A percentile compares a stretch with the other conserved stretches of the same genome.
phyloP scores from a whole-genome alignment of 2,329 filamentous ascomycete species.

The Diaporthe velutina region DNA sequence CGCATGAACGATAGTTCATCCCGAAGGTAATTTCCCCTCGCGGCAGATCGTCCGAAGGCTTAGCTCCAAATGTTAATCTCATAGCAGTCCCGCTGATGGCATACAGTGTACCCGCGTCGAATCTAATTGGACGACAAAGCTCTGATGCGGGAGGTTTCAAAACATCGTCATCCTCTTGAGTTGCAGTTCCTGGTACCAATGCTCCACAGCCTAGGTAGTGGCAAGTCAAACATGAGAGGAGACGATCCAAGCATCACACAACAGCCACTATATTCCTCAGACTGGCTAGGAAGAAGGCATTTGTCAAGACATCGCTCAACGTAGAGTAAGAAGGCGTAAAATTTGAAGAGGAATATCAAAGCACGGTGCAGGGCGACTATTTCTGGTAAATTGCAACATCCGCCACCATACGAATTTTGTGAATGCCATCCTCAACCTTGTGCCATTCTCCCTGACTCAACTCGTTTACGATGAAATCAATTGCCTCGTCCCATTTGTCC shows the following conservation, averaged over 20 bases:
- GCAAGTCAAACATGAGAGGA: too few species aligned
- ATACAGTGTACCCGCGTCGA: neutral
- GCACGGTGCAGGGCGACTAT: neutral
- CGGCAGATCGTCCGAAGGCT: neutral
- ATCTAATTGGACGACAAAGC: neutral
- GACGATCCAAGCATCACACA: too few species aligned
- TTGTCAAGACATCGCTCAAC: too few species aligned
- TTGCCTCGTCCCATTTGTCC: constrained; percentile 11
- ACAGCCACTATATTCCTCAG: too few species aligned
- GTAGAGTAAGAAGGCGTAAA: too few species aligned
- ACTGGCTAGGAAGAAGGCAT: too few species aligned
- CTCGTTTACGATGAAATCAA: neutral
- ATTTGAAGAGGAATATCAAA: too few species aligned
- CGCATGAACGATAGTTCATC: neutral
- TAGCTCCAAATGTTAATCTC: neutral
- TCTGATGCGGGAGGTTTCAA: too few species aligned
- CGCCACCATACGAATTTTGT: neutral
- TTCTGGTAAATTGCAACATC: constrained; percentile 1
- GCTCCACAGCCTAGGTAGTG: too few species aligned
- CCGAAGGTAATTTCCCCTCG: neutral
- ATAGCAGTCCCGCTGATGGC: neutral
- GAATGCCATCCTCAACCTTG: neutral
- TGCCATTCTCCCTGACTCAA: neutral
- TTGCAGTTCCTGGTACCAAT: too few species aligned
- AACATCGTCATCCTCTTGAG: too few species aligned